Percentiles rank a stretch among this genome's conserved stretches.
Evolutionary conservation across 2,329 filamentous ascomycete species (phyloP).

Genomic region (Periconia macrospinosa): DNA sequence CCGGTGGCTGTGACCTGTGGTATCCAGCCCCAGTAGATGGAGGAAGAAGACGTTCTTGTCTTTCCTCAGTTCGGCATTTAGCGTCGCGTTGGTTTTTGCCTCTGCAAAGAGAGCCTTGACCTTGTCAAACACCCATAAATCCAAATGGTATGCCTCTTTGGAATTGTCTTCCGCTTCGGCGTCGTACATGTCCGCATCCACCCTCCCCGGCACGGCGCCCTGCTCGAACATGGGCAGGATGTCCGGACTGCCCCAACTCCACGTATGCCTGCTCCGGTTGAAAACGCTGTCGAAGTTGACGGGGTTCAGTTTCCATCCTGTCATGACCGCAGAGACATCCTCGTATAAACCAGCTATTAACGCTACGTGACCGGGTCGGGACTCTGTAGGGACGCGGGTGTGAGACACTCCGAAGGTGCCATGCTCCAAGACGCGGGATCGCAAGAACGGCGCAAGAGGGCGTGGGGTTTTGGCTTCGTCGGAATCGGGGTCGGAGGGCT

Average conservation of each 20-base stretch:
- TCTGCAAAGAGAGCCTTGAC: constrained; percentile 85
- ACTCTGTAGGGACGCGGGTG: constrained; percentile 95
- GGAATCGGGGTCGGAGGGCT: constrained; percentile 58
- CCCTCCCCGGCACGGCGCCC: constrained; percentile 82
- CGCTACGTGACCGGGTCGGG: constrained; percentile 92
- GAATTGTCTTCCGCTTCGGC: constrained; percentile 90
- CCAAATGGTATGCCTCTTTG: constrained; percentile 75
- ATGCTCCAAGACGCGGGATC: constrained; percentile 82
- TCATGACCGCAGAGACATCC: constrained; percentile 95
- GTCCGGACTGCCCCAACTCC: constrained; percentile 98
- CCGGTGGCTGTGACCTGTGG: constrained; percentile 79
- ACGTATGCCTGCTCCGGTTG: constrained; percentile 93
- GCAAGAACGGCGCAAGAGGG: constrained; percentile 86
- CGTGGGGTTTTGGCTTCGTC: constrained; percentile 67
- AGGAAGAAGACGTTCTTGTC: constrained; percentile 95
- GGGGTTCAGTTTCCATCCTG: constrained; percentile 97
- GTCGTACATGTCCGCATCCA: constrained; percentile 84
- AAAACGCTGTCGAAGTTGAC: constrained; percentile 99
- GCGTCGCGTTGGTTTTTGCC: constrained; percentile 74
- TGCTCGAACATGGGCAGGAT: constrained; percentile 97
- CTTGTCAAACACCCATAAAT: constrained; percentile 94
- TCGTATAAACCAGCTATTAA: constrained; percentile 96
- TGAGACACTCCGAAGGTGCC: constrained; percentile 98
- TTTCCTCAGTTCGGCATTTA: constrained; percentile 72
- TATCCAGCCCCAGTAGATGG: constrained; percentile 90